These are phyloP conservation scores for Alternaria rosae DNA, from an alignment of 2,329 filamentous ascomycete genomes.

Conservation along the genomic window DNA sequence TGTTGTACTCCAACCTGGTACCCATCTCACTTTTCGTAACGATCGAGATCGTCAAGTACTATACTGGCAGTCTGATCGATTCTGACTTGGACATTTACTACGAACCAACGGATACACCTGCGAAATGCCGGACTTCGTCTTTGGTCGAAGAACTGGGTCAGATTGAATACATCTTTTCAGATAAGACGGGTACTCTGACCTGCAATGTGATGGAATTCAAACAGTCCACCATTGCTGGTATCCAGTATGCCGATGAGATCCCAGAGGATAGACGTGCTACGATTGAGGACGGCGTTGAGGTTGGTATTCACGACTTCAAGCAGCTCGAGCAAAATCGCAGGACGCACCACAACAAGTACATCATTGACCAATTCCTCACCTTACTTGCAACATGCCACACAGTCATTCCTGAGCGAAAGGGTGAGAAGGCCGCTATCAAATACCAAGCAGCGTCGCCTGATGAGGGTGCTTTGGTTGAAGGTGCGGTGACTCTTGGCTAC, in stretches of 20 bases:
- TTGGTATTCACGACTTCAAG: constrained; percentile 85
- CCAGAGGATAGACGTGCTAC: constrained; percentile 87
- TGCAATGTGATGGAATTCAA: constrained; percentile 99
- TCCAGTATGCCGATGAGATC: constrained; percentile 92
- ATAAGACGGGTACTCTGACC: constrained; percentile 97
- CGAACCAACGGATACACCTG: constrained; percentile 91
- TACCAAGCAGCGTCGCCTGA: constrained; percentile 98
- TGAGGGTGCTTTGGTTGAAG: constrained; percentile 94
- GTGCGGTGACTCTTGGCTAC: constrained; percentile 85
- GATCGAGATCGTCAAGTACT: constrained; percentile 97
- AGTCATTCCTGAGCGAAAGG: constrained; percentile 89
- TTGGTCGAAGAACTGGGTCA: constrained; percentile 96
- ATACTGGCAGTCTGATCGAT: constrained; percentile 96
- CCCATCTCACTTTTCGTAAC: constrained; percentile 98
- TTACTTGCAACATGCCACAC: constrained; percentile 93
- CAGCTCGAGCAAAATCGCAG: constrained; percentile 74
- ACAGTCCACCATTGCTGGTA: constrained; percentile 89
- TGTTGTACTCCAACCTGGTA: constrained; percentile 93
- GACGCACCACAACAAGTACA: constrained; percentile 64
- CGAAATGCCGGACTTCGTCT: constrained; percentile 94
- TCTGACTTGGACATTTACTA: constrained; percentile 98
- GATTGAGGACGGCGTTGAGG: constrained; percentile 76
- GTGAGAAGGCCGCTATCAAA: constrained; percentile 85
- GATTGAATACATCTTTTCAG: constrained; percentile 98
- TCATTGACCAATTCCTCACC: constrained; percentile 83